Evolutionary conservation across 1,284 basidiomycete genomes (phyloP).

Genomic region (Pterula multifida): DNA sequence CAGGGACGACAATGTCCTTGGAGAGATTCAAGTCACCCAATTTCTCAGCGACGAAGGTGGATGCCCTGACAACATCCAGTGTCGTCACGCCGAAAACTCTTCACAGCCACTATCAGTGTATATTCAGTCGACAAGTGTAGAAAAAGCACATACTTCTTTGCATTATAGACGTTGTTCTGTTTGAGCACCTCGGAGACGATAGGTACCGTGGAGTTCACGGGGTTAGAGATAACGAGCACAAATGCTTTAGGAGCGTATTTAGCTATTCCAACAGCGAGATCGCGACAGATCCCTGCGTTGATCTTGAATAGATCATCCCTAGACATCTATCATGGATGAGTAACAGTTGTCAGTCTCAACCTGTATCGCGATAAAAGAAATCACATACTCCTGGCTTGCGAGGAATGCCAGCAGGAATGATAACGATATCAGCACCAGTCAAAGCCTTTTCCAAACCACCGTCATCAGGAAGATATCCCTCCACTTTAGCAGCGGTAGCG

Average conservation of each 20-base stretch:
- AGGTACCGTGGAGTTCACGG: conserved; percentile 95
- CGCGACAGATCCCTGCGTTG: conserved; percentile 95
- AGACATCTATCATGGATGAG: conserved; percentile 10
- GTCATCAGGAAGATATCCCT: conserved; percentile 62
- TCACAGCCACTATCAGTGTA: conserved; percentile 1
- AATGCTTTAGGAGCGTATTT: conserved; percentile 82
- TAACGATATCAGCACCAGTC: conserved; percentile 78
- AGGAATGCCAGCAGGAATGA: conserved; percentile 97
- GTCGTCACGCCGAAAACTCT: conserved; percentile 97
- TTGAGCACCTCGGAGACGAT: conserved; percentile 95
- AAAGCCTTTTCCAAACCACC: conserved; percentile 79
- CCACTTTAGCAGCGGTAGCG: conserved; percentile 65
- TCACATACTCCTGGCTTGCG: conserved; percentile 81
- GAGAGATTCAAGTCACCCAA: conserved; percentile 53
- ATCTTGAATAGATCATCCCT: conserved; percentile 97
- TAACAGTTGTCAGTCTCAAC: conserved; percentile 24
- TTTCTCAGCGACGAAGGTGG: conserved; percentile 86
- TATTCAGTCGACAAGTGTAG: neutral
- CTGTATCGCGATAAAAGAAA: conserved; percentile 54
- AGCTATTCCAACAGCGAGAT: conserved; percentile 86
- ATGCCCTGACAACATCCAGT: conserved; percentile 93
- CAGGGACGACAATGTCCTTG: conserved; percentile 70
- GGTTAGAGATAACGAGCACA: conserved; percentile 93
- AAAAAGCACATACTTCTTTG: conserved; percentile 53
- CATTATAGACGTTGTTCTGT: conserved; percentile 84